These are phyloP conservation scores for Haematococcus lacustris DNA, from an alignment of 139 green algal species.

Conservation along the genomic window DNA sequence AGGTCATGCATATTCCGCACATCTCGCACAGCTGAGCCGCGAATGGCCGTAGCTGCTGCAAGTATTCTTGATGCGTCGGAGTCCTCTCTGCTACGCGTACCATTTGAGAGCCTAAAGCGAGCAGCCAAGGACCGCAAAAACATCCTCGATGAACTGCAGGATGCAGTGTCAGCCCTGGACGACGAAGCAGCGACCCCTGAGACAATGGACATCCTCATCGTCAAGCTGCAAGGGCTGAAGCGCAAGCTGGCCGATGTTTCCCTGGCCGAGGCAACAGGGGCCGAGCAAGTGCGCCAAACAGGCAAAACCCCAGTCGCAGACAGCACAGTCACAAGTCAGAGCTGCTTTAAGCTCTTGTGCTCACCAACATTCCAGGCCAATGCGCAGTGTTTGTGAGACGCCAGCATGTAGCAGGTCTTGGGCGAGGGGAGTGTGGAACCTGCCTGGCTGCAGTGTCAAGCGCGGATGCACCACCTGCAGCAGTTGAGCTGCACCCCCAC, in stretches of 20 bases:
- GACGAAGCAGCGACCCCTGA: slow-evolving; percentile 1
- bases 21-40: too few species aligned
- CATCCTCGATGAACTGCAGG: slow-evolving; percentile 45
- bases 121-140: slow-evolving; percentile 72
- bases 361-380: too few species aligned
- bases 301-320: too few species aligned
- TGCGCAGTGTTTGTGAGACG: too few species aligned
- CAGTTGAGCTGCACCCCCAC: slow-evolving; percentile 18
- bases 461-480: slow-evolving; percentile 54
- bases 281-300: not conserved
- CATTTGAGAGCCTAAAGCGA: slow-evolving; percentile 69
- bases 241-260: slow-evolving; percentile 61
- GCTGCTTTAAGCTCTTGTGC: too few species aligned
- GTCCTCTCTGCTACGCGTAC: slow-evolving; percentile 41
- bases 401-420: slow-evolving; percentile 2
- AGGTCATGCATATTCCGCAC: too few species aligned
- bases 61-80: slow-evolving; percentile 10
- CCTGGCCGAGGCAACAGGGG: slow-evolving; percentile 26
- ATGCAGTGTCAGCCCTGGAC: not conserved
- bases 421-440: too few species aligned
- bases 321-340: too few species aligned
- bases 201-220: slow-evolving; percentile 35
- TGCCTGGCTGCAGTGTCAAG: slow-evolving; percentile 45
- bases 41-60: not conserved
- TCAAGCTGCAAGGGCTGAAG: slow-evolving; percentile 59